Evolutionary conservation across 768 basidiomycete species (phyloP).

Genomic region (Naganishia randhawae): DNA sequence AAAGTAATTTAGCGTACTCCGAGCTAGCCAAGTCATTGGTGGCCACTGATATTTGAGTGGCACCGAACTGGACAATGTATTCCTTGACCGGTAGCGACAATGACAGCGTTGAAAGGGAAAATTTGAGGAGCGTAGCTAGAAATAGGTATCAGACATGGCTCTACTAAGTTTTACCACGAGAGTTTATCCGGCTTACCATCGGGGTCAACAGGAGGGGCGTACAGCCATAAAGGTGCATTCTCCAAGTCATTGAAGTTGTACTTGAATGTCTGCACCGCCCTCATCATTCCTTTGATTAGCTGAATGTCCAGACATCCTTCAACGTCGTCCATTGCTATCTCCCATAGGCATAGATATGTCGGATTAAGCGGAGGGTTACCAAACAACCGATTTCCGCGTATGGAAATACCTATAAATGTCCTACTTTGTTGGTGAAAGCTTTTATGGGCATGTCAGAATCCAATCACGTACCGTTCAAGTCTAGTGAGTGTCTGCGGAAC

Average conservation of each 20-base stretch:
- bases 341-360: constrained; percentile 92
- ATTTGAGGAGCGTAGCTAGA: constrained; percentile 78
- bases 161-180: background rate
- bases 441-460: background rate
- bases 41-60: background rate
- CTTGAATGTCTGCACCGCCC: constrained; percentile 61
- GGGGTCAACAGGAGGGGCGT: constrained; percentile 60
- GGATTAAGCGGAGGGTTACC: constrained; percentile 79
- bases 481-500: background rate
- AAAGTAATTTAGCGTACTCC: constrained; percentile 12
- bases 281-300: constrained; percentile 56
- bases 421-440: background rate
- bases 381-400: constrained; percentile 80
- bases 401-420: constrained; percentile 34
- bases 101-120: constrained; percentile 53
- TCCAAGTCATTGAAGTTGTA: constrained; percentile 69
- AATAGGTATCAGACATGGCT: constrained; percentile 11
- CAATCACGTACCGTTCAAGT: background rate
- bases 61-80: background rate
- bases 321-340: constrained; percentile 62
- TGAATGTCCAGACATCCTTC: constrained; percentile 55
- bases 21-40: constrained; percentile 14
- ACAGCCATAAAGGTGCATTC: constrained; percentile 71
- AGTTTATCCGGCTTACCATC: constrained; percentile 63
- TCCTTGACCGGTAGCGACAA: constrained; percentile 49